Conservation (phyloP, 352 stramenopile genomes). For the Paralagenidium karlingii region DNA sequence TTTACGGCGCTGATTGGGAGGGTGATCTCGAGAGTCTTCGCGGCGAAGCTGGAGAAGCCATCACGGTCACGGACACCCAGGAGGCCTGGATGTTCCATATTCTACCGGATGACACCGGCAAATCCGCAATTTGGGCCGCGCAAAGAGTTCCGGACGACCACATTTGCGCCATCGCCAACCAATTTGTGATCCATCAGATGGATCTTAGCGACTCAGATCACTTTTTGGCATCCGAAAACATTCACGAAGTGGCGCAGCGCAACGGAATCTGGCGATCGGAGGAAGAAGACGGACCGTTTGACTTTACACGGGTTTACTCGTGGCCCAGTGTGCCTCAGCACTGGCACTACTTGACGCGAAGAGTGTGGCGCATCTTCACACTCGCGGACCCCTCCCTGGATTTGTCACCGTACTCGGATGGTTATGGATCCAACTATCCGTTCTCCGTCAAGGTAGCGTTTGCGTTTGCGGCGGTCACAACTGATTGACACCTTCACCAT, state of each 20-base stretch:
- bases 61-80: constrained; percentile 77
- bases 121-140: constrained; percentile 85
- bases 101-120: constrained; percentile 76
- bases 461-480: constrained; percentile 23
- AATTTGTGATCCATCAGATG: constrained; percentile 88
- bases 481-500: too few species aligned
- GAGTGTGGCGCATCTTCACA: constrained; percentile 83
- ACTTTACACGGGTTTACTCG: constrained; percentile 71
- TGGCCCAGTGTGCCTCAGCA: constrained; percentile 35
- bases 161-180: constrained; percentile 85
- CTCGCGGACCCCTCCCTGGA: constrained; percentile 65
- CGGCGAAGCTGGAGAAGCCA: constrained; percentile 65
- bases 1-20: constrained; percentile 87
- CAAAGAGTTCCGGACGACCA: constrained; percentile 86
- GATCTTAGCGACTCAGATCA: constrained; percentile 55
- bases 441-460: constrained; percentile 81
- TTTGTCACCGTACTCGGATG: constrained; percentile 45
- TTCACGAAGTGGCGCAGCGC: constrained; percentile 68
- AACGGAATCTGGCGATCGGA: constrained; percentile 70
- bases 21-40: constrained; percentile 33
- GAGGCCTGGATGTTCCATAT: constrained; percentile 95
- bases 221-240: constrained; percentile 83
- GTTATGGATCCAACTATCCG: constrained; percentile 63
- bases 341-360: constrained; percentile 11
- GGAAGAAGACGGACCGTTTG: constrained; percentile 29